phyloP scores from a whole-genome alignment of 352 stramenopile species.

The Blastocystis sp. region DNA sequence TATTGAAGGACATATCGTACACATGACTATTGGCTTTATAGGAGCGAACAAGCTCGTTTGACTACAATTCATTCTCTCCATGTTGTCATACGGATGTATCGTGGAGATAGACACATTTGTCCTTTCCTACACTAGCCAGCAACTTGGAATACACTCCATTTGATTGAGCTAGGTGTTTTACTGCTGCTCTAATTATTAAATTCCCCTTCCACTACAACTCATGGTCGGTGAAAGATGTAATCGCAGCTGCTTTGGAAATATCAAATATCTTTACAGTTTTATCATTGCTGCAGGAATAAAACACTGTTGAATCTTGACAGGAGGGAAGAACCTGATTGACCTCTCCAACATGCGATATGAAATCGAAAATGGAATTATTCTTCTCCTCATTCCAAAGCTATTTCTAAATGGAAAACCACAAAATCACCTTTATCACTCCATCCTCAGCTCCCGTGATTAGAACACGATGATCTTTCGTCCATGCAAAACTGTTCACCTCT shows the following conservation, averaged over 20 bases:
- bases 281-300: constrained; percentile 40
- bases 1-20: constrained; percentile 43
- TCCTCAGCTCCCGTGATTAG: constrained; percentile 31
- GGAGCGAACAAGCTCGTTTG: constrained; percentile 28
- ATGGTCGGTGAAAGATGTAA: background rate
- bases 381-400: constrained; percentile 67
- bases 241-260: background rate
- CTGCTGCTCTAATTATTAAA: background rate
- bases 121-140: constrained; percentile 15
- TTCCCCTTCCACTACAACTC: background rate
- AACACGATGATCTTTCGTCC: background rate
- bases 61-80: background rate
- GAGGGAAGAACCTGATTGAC: constrained; percentile 41
- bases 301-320: background rate
- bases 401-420: background rate
- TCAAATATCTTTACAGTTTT: constrained; percentile 58
- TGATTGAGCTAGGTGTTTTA: constrained; percentile 26
- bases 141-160: constrained; percentile 26
- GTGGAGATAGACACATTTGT: constrained; percentile 16
- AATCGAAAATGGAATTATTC: constrained; percentile 1
- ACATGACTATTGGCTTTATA: constrained; percentile 48
- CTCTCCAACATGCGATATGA: constrained; percentile 1
- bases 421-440: constrained; percentile 10
- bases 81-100: background rate
- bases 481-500: constrained; percentile 54